Percentiles rank a stretch among this genome's conserved stretches.
Evolutionary conservation across 1,284 basidiomycete genomes (phyloP).

Genomic region (Papiliotrema nemorosa): DNA sequence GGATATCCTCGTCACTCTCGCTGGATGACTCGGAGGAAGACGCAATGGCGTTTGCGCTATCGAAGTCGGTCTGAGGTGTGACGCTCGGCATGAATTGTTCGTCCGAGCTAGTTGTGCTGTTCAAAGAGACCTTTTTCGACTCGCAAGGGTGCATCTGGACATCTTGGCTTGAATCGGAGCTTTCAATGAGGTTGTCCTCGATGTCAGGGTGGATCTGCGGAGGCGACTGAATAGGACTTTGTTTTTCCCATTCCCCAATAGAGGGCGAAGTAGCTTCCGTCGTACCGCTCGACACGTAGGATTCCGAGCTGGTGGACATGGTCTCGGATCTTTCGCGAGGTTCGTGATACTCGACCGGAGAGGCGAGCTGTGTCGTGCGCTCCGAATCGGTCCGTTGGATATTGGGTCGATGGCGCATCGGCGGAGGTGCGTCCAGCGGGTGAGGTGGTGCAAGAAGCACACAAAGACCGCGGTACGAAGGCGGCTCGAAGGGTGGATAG

Average conservation of each 20-base stretch:
- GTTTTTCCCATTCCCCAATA: conserved; percentile 18
- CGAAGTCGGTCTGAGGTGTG: conserved; percentile 14
- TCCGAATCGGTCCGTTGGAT: conserved; percentile 5
- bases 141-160: conserved; percentile 46
- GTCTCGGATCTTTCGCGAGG: conserved; percentile 30
- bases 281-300: conserved; percentile 30
- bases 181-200: conserved; percentile 1
- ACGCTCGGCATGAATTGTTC: too few relatives aligned
- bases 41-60: background rate
- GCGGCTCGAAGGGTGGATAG: conserved; percentile 43
- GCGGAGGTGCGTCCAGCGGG: conserved; percentile 18
- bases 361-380: background rate
- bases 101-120: conserved; percentile 8
- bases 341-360: conserved; percentile 6
- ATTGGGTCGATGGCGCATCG: conserved; percentile 1
- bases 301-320: conserved; percentile 38
- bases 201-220: conserved; percentile 9
- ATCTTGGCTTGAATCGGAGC: conserved; percentile 14
- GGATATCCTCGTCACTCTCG: conserved; percentile 20
- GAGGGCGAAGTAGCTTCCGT: conserved; percentile 32
- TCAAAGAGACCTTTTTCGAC: conserved; percentile 29
- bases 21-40: conserved; percentile 5
- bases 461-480: conserved; percentile 45
- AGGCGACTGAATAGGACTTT: conserved; percentile 6
- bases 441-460: conserved; percentile 41